Conservation (phyloP, 139 green algal genomes). For the Monoraphidium neglectum region DNA sequence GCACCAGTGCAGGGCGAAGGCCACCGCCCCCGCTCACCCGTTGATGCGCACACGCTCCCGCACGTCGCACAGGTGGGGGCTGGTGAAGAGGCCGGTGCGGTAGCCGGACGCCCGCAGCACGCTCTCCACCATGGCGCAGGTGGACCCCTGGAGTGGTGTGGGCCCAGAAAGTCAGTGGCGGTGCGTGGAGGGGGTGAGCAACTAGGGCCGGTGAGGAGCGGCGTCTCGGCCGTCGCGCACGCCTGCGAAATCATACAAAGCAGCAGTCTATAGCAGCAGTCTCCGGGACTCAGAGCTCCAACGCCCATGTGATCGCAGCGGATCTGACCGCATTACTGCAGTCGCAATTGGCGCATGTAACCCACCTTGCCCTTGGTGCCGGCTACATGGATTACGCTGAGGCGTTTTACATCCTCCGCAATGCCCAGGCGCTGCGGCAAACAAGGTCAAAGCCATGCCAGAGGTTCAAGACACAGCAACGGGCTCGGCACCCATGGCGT, state of each 20-base stretch:
- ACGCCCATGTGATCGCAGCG: neutral
- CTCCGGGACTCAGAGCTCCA: too few species aligned
- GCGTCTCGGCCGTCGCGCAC: too few species aligned
- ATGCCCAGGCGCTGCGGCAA: slow-evolving; percentile 65
- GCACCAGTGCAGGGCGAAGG: neutral
- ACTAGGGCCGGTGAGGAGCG: too few species aligned
- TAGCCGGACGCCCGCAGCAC: slow-evolving; percentile 81
- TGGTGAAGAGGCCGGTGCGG: slow-evolving; percentile 88
- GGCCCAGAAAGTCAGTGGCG: too few species aligned
- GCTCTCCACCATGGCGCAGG: slow-evolving; percentile 84
- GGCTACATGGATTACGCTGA: slow-evolving; percentile 88
- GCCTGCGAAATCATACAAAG: too few species aligned
- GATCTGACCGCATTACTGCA: neutral
- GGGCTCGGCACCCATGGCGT: neutral
- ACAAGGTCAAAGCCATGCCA: too few species aligned
- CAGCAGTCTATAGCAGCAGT: too few species aligned
- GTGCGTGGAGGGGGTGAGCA: too few species aligned
- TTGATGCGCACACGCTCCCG: slow-evolving; percentile 86
- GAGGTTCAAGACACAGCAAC: too few species aligned
- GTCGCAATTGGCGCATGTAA: neutral
- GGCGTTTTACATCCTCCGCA: slow-evolving; percentile 50
- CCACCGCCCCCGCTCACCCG: slow-evolving; percentile 42
- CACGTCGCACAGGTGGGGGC: slow-evolving; percentile 87
- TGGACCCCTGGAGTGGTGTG: slow-evolving; percentile 91
- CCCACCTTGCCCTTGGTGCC: slow-evolving; percentile 91